Evolutionary conservation across 257 asterid species (phyloP), one percentile per base, ranked within the genome.

Genomic region (Mentha longifolia): DNA sequence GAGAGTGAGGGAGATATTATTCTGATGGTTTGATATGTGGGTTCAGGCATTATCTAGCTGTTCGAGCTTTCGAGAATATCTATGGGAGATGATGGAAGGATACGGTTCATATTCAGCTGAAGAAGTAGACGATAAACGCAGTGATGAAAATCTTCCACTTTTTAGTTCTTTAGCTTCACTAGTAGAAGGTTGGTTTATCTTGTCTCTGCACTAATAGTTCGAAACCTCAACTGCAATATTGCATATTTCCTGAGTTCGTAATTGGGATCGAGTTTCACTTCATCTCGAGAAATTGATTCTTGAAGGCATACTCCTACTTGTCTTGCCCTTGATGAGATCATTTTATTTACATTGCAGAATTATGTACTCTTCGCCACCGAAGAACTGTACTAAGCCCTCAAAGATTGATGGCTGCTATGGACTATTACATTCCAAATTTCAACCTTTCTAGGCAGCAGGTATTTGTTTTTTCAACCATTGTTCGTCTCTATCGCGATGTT

Each of bases 401-500:
- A 37, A 77, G 73, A 37, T 74, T 94, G 80, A 94, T 94, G 99
- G 76, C 77, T 46, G 87, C 91, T 9, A 81, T 94, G 91, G 89
- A 78, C 61, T 80, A 72, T 56, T 88, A 94, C 72, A 65, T 87
- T 81, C 97, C 97, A 35, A 79, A 73, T 77, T 94, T 94, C 84
- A 86, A 77, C 79, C 87, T 94, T 78, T 87, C 97, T 16, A 75
- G 80, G 68, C 97, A 94, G 76, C 99, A 94, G 97, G 99, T 93
- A 66, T 17, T 46, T 64, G 31, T 25, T 66, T 42, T 74, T 22
- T 58, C 76, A 65, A 49, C 33, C 67, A 59, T 57, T 65, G 25
- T 14, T 65, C 28, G 28, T 74, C 49, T 58, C 69, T 57, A 64
- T 74, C 62, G 19, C 59, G 57, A 68, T 51, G 42, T 17, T 47